A percentile compares a stretch with the other conserved stretches of the same genome.
phyloP scores from a whole-genome alignment of 108 stramenopile species.

The Conticribra weissflogii region DNA sequence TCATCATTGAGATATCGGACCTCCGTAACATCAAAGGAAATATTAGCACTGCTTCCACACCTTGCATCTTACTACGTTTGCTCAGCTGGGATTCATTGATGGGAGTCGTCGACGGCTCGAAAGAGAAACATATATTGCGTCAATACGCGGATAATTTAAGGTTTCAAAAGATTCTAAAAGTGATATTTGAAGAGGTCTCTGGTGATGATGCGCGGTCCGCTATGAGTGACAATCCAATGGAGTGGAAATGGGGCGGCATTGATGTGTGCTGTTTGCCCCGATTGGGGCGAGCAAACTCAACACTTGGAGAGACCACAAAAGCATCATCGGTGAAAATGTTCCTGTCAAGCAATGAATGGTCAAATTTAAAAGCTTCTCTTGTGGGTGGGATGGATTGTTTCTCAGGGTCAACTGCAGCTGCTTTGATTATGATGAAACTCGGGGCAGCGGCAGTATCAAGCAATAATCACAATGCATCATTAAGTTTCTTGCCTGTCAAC shows the following conservation, averaged over 20 bases:
- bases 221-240: slow-evolving; percentile 18
- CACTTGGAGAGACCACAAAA: too few relatives aligned
- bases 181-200: slow-evolving; percentile 46
- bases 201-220: not conserved
- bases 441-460: too few relatives aligned
- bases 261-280: slow-evolving; percentile 72
- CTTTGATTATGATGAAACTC: too few relatives aligned
- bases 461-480: too few relatives aligned
- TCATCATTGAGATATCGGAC: slow-evolving; percentile 50
- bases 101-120: slow-evolving; percentile 24
- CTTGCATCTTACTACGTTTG: slow-evolving; percentile 67
- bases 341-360: too few relatives aligned
- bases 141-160: slow-evolving; percentile 4
- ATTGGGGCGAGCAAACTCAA: slow-evolving; percentile 2
- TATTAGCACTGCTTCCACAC: slow-evolving; percentile 7
- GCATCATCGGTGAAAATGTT: too few relatives aligned
- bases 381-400: too few relatives aligned
- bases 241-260: slow-evolving; percentile 74
- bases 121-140: slow-evolving; percentile 11
- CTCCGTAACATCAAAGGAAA: slow-evolving; percentile 12
- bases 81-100: slow-evolving; percentile 77
- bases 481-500: too few relatives aligned
- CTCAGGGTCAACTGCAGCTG: too few relatives aligned
- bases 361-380: too few relatives aligned
- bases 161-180: slow-evolving; percentile 51